Percentiles rank a stretch among this genome's conserved stretches.
phyloP scores from a whole-genome alignment of 2,329 filamentous ascomycete species.

The Botryotinia convoluta region DNA sequence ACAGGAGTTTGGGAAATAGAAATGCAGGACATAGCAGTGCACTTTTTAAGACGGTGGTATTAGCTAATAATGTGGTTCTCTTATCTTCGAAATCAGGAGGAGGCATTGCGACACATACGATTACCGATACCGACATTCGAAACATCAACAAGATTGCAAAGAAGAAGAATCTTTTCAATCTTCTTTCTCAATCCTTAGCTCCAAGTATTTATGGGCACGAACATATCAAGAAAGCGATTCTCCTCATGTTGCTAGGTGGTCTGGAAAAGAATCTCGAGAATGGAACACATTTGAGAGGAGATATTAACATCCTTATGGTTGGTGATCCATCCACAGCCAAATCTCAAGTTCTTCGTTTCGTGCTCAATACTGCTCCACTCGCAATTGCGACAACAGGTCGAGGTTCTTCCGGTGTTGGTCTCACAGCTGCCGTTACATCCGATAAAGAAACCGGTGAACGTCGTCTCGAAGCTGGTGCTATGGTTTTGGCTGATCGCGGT shows the following conservation, averaged over 20 bases:
- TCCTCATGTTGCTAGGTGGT: slow-evolving; percentile 90
- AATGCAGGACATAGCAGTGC: slow-evolving; percentile 89
- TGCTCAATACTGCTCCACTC: slow-evolving; percentile 92
- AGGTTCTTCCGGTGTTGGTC: slow-evolving; percentile 94
- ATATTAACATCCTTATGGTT: slow-evolving; percentile 99
- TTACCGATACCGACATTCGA: slow-evolving; percentile 94
- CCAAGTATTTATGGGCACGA: slow-evolving; percentile 97
- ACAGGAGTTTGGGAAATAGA: slow-evolving; percentile 88
- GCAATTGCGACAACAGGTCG: slow-evolving; percentile 97
- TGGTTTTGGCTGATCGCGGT: slow-evolving; percentile 95
- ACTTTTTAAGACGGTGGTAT: slow-evolving; percentile 88
- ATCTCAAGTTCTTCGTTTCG: slow-evolving; percentile 95
- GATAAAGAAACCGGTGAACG: slow-evolving; percentile 98
- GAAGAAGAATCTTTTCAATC: slow-evolving; percentile 87
- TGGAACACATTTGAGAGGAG: slow-evolving; percentile 93
- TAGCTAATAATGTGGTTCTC: slow-evolving; percentile 93
- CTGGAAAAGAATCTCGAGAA: slow-evolving; percentile 99
- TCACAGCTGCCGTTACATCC: slow-evolving; percentile 92
- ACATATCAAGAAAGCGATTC: slow-evolving; percentile 95
- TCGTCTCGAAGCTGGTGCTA: slow-evolving; percentile 91
- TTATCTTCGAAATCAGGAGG: slow-evolving; percentile 95
- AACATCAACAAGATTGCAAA: slow-evolving; percentile 98
- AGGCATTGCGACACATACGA: slow-evolving; percentile 84
- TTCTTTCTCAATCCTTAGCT: slow-evolving; percentile 89
- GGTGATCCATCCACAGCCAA: slow-evolving; percentile 98